Conservation (phyloP, 23 red algal genomes). For the Chondrus crispus region DNA sequence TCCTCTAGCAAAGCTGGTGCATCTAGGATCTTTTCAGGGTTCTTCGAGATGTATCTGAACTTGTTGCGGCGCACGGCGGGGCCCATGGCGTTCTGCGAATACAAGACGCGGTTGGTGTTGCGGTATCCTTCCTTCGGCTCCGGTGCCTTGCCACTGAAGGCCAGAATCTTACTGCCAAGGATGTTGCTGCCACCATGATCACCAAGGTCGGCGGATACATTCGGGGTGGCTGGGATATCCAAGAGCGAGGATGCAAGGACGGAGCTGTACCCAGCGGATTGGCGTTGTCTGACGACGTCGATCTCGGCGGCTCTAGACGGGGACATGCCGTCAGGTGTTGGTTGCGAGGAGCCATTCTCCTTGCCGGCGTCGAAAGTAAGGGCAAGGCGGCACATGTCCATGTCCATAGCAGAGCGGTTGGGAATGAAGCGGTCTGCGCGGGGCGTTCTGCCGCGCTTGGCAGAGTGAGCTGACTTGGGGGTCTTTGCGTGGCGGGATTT, state of each 20-base stretch:
- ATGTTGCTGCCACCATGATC: not conserved
- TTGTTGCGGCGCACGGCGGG: conserved; percentile 65
- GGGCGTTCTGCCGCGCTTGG: conserved; percentile 43
- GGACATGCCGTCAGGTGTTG: not conserved
- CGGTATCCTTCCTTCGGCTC: conserved; percentile 75
- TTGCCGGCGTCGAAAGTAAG: conserved; percentile 68
- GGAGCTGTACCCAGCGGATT: conserved; percentile 23
- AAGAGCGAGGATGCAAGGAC: conserved; percentile 73
- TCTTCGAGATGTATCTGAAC: conserved; percentile 82
- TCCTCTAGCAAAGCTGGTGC: conserved; percentile 91
- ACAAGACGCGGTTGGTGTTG: conserved; percentile 84
- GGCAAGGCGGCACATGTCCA: conserved; percentile 70
- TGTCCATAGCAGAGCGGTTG: conserved; percentile 83
- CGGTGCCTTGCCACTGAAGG: conserved; percentile 93
- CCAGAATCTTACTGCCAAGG: conserved; percentile 78
- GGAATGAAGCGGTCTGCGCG: conserved; percentile 93
- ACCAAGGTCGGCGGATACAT: not conserved
- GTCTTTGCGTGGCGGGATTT: not conserved
- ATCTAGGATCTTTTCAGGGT: conserved; percentile 85
- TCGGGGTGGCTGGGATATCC: conserved; percentile 2
- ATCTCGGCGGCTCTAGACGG: not conserved
- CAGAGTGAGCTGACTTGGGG: not conserved
- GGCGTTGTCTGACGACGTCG: not conserved
- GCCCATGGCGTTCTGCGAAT: conserved; percentile 19
- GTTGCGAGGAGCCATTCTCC: conserved; percentile 38